Conservation (phyloP, 768 basidiomycete species). For the Leccinum disarticulatum region DNA sequence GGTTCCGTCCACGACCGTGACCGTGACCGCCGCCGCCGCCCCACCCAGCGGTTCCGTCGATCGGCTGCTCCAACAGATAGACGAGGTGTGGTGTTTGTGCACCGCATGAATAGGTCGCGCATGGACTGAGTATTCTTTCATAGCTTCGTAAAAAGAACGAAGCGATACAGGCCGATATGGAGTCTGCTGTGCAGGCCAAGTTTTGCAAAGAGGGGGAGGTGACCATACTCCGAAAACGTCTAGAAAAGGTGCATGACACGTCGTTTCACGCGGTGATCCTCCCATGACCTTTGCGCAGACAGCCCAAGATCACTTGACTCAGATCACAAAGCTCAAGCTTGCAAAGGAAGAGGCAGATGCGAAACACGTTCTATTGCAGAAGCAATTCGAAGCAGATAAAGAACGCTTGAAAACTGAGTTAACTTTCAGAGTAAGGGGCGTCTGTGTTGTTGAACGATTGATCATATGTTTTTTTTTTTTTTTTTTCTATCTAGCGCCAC, state of each 20-base stretch:
- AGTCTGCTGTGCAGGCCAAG: slow-evolving; percentile 49
- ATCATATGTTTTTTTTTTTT: slow-evolving; percentile 5
- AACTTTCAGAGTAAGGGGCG: slow-evolving; percentile 58
- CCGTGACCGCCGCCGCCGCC: neutral
- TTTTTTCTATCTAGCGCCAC: slow-evolving; percentile 66
- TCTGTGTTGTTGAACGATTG: slow-evolving; percentile 11
- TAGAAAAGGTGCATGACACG: slow-evolving; percentile 54
- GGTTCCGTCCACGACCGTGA: slow-evolving; percentile 2
- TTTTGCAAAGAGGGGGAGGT: slow-evolving; percentile 72
- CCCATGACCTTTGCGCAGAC: slow-evolving; percentile 38
- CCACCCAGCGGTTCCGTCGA: slow-evolving; percentile 9
- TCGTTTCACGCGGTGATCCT: neutral
- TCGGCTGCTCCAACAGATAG: slow-evolving; percentile 37
- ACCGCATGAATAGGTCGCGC: slow-evolving; percentile 9
- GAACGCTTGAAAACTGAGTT: slow-evolving; percentile 70
- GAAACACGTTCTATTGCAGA: slow-evolving; percentile 53
- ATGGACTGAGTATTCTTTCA: slow-evolving; percentile 9
- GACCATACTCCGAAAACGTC: slow-evolving; percentile 58
- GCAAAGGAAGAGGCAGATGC: slow-evolving; percentile 63
- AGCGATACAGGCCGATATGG: slow-evolving; percentile 43
- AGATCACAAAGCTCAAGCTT: slow-evolving; percentile 54
- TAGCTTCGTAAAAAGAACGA: slow-evolving; percentile 55
- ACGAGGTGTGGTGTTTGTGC: slow-evolving; percentile 42
- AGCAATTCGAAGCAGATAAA: slow-evolving; percentile 63
- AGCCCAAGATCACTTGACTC: slow-evolving; percentile 55